A percentile compares a stretch with the other conserved stretches of the same genome.
Evolutionary conservation across 371 early-diverging fungal genomes (phyloP).

Genomic region (Saksenaea vasiformis): DNA sequence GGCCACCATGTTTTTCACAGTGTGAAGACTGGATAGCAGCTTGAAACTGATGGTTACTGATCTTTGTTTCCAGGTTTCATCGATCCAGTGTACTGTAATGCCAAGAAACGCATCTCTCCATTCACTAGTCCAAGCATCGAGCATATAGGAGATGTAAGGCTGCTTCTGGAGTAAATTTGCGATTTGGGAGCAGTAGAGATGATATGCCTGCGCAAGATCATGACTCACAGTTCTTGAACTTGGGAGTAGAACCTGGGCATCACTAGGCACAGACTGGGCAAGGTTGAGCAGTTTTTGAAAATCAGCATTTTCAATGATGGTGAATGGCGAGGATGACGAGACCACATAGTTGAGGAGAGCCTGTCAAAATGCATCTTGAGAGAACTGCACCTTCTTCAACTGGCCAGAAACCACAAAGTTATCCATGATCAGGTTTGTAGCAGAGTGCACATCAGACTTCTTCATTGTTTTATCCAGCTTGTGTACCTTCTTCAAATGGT

Average conservation of each 20-base stretch:
- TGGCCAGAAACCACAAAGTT: no score
- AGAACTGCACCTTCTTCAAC: no score
- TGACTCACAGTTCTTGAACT: neutral
- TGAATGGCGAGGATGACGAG: no score
- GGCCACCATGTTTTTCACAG: constrained; percentile 13
- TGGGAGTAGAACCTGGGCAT: neutral
- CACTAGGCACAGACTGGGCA: neutral
- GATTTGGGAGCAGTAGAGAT: neutral
- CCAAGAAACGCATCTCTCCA: constrained; percentile 17
- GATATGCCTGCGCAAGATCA: neutral
- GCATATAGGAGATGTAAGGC: constrained; percentile 12
- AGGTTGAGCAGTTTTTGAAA: no score
- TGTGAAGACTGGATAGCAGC: constrained; percentile 14
- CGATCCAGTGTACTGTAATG: constrained; percentile 29
- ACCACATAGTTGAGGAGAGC: no score
- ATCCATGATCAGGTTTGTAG: no score
- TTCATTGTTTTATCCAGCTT: no score
- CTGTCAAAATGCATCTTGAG: no score
- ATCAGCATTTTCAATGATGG: no score
- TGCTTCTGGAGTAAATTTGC: neutral
- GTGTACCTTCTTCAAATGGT: no score
- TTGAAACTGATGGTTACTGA: constrained; percentile 21
- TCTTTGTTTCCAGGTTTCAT: constrained; percentile 13
- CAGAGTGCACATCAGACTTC: no score
- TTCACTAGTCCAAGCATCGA: constrained; percentile 23